Evolutionary conservation across 257 asterid genomes (phyloP), one percentile per base, ranked within the genome.

Genomic region (Nicotiana noctiflora): DNA sequence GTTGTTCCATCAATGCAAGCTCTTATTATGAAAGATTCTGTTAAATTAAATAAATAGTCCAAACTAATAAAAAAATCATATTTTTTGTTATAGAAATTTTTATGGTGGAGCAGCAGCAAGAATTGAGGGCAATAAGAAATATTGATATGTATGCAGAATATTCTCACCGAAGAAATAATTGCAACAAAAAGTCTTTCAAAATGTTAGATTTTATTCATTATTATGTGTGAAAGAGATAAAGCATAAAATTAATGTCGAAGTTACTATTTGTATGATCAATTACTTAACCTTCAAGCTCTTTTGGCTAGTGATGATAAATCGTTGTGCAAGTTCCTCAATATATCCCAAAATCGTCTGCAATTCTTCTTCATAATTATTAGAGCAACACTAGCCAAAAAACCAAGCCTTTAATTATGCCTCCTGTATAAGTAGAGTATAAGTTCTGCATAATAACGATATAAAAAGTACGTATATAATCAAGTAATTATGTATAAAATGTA

Each of bases 51-150:
- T 9, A 67, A 21, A 12, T 70, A 44, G 57, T 25, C n/a, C 21
- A 29, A 27, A 63, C 21, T 72, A 46, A 13, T 72, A 25, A 6
- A 44, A 21, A 68, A 21, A 46, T 21, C 11, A 40, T 19, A 40
- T 25, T 23, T 25, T 46, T 72, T 72, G 14, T 46, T 21, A 21
- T 46, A 2, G 4, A 7, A 72, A 72, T 14, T 72, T 72, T 27
- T 72, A 72, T 72, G 49, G 78, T 72, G 60, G 78, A 72, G 78
- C 78, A 72, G 23, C 78, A 72, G 78, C 78, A 72, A 44, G 40
- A 46, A 46, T 72, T 72, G 60, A 72, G 60, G 60, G 78, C 31
- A 27, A 46, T 46, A 3, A 19, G 14, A 21, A 2, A 72, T 72
- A 72, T 21, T 46, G 13, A 70, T 46, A 70, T 70, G 23, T 21